phyloP scores from a whole-genome alignment of 805 yeast genomes.

The Tetrapisispora arboricola region DNA sequence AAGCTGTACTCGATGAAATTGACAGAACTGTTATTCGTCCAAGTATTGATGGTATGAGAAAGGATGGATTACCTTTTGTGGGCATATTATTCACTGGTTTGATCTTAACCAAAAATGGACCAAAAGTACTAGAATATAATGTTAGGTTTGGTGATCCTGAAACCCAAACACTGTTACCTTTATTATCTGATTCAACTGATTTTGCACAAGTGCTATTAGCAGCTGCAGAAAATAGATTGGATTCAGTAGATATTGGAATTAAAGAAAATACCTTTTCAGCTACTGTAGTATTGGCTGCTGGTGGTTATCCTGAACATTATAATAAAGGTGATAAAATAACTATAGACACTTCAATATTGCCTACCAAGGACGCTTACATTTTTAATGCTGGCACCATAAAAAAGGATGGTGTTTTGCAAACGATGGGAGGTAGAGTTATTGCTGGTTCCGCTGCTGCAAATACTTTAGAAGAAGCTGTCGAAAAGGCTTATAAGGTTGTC shows the following conservation, averaged over 20 bases:
- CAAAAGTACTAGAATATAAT: constrained; percentile 92
- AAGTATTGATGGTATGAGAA: constrained; percentile 91
- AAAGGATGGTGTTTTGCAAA: constrained; percentile 50
- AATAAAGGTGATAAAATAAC: constrained; percentile 78
- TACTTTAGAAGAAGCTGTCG: constrained; percentile 69
- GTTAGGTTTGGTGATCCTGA: constrained; percentile 99
- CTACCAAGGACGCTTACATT: constrained; percentile 42
- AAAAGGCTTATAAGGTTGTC: constrained; percentile 78
- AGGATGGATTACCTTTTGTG: constrained; percentile 88
- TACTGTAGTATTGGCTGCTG: constrained; percentile 94
- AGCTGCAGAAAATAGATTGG: constrained; percentile 88
- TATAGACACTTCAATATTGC: constrained; percentile 26
- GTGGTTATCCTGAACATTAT: constrained; percentile 90
- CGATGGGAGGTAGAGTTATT: constrained; percentile 95
- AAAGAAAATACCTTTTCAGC: constrained; percentile 57
- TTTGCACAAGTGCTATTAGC: constrained; percentile 88
- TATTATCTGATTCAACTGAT: constrained; percentile 76
- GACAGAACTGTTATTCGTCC: constrained; percentile 74
- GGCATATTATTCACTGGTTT: constrained; percentile 94
- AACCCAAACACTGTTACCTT: constrained; percentile 90
- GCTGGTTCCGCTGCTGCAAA: constrained; percentile 83
- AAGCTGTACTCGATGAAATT: constrained; percentile 57
- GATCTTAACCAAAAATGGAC: constrained; percentile 80
- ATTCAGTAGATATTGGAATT: constrained; percentile 55
- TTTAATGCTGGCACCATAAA: constrained; percentile 94